phyloP scores from a whole-genome alignment of 176 grass and related monocot species.

The Rhipidocladum racemiflorum region DNA sequence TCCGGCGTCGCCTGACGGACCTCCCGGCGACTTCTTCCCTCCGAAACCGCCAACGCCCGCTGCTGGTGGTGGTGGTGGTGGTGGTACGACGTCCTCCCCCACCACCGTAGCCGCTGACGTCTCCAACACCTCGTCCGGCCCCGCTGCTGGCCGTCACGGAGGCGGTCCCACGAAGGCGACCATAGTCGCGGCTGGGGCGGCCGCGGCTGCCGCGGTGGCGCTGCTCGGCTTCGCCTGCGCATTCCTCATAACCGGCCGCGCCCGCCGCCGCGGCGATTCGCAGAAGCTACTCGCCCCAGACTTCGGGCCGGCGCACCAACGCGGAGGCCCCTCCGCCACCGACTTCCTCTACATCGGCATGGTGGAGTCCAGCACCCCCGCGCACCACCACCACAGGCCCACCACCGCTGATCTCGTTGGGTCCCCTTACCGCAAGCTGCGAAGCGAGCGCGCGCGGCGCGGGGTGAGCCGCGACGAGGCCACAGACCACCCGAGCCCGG shows the following conservation, averaged over 20 bases:
- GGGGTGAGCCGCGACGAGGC: constrained; percentile 40
- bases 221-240: constrained; percentile 35
- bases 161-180: constrained; percentile 43
- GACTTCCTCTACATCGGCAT: constrained; percentile 86
- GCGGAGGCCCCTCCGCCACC: constrained; percentile 19
- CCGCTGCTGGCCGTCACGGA: neutral
- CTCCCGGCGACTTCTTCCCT: constrained; percentile 54
- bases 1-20: constrained; percentile 24
- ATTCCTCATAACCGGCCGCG: constrained; percentile 36
- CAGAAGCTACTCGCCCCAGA: constrained; percentile 65
- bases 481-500: constrained; percentile 79
- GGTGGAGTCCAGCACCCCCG: constrained; percentile 54
- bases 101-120: constrained; percentile 55
- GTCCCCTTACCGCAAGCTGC: constrained; percentile 83
- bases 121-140: constrained; percentile 12
- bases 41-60: constrained; percentile 26
- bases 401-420: constrained; percentile 49
- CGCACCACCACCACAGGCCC: constrained; percentile 38
- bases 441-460: constrained; percentile 52
- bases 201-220: constrained; percentile 38
- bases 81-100: constrained; percentile 9
- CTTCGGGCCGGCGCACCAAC: constrained; percentile 16
- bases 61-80: neutral
- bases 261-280: constrained; percentile 44
- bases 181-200: constrained; percentile 43